phyloP scores from a whole-genome alignment of 1,139 yeast genomes.

The Scheffersomyces lignicola region DNA sequence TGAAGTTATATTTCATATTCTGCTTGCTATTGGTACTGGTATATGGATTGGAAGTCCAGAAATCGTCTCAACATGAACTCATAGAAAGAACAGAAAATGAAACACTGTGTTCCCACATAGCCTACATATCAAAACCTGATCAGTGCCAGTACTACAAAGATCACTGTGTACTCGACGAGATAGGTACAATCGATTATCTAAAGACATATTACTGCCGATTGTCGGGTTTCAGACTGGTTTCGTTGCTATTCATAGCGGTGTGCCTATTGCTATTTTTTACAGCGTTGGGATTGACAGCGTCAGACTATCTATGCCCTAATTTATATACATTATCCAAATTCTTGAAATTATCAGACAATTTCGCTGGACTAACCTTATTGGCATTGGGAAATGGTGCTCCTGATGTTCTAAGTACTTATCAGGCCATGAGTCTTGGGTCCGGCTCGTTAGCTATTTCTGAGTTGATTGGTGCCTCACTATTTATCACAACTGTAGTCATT shows the following conservation, averaged over 20 bases:
- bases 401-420: slow-evolving; percentile 81
- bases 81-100: too few relatives aligned
- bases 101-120: neutral
- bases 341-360: slow-evolving; percentile 67
- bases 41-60: too few relatives aligned
- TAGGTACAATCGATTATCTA: slow-evolving; percentile 46
- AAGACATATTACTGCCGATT: slow-evolving; percentile 37
- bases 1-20: too few relatives aligned
- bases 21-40: too few relatives aligned
- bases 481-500: slow-evolving; percentile 71
- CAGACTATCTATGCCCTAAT: slow-evolving; percentile 76
- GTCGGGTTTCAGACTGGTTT: slow-evolving; percentile 11
- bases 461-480: slow-evolving; percentile 79
- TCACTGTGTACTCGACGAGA: slow-evolving; percentile 38
- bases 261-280: slow-evolving; percentile 45
- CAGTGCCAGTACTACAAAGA: slow-evolving; percentile 46
- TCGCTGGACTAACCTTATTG: slow-evolving; percentile 83
- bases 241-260: slow-evolving; percentile 19
- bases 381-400: slow-evolving; percentile 95
- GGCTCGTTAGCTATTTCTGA: slow-evolving; percentile 86
- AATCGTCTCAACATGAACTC: too few relatives aligned
- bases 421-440: slow-evolving; percentile 69
- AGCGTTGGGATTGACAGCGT: slow-evolving; percentile 70
- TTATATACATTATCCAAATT: slow-evolving; percentile 59
- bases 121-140: slow-evolving; percentile 22